Base-by-base conservation (phyloP, 208 protist genomes). In the Leishmania lainsoni region DNA sequence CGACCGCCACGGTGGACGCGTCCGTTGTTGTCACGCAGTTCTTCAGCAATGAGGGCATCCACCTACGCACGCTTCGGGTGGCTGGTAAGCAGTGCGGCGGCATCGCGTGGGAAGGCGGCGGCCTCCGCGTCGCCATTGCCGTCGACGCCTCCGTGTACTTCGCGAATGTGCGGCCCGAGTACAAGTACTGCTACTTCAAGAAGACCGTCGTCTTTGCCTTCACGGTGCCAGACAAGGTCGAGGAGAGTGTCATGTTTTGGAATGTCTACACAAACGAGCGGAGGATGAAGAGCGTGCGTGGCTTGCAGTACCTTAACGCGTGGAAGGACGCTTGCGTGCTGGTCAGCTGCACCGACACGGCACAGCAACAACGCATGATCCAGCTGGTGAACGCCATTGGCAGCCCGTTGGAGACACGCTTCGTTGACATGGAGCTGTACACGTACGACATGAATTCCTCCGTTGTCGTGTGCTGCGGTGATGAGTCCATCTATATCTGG, bases 111-210 rank as follows among this genome's bases (percentile, higher is more conserved):
- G 98, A 99, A 83, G 95, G 96, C 59, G 89, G 93, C 56, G 97
- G 97, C 14, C 90, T 99, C 59, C 94, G 98, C 70, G 88, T 99
- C 10, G 97, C 97, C 75, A 86, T 99, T 48, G 98, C 97, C 32
- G 94, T 99, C 51, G 98, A 99, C 77, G 95, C 94, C 17, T 98
- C 94, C 79, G 88, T 99, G 35, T 99, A 98, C 93, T 99, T 99
- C 88, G 98, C 98, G 48, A 99, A 99, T 80, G 96, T 99, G 29
- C 94, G 98, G 10, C 96, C 96, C n/a, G 87, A 95, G 45, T 99
- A 99, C 87, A 97, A 95, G 82, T 99, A 98, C 92, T 92, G 91
- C 63, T 99, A 97, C 92, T 98, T 98, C 80, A 89, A 89, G 51
- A 93, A 97, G 48, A 99, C 97, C 3, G 66, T 98, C 26, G 97